Evolutionary conservation across 2,329 filamentous ascomycete genomes (phyloP).

Genomic region (Tolypocladium amazonense): DNA sequence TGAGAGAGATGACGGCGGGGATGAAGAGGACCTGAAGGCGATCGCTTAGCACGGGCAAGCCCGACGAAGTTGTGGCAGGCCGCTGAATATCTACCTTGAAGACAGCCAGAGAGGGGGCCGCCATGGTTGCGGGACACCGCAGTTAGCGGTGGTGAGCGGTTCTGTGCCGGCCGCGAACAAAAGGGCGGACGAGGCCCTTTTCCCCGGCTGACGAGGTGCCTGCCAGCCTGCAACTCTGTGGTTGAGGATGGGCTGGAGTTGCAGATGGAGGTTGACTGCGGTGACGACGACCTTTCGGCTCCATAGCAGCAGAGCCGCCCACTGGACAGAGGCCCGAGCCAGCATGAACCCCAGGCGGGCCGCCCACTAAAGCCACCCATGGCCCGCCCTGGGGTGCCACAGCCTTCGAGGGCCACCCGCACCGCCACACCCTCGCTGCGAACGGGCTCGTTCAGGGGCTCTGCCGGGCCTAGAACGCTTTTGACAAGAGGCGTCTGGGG

Average conservation of each 20-base stretch:
- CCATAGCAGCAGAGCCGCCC: neutral
- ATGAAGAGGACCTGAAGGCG: slow-evolving; percentile 53
- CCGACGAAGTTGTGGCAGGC: neutral
- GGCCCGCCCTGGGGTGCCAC: neutral
- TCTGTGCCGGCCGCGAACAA: neutral
- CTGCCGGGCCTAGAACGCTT: neutral
- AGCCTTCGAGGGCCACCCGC: neutral
- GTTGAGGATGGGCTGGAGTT: neutral
- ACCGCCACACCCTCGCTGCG: neutral
- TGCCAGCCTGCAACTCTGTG: neutral
- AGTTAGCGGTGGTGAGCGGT: neutral
- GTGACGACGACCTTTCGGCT: neutral
- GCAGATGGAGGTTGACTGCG: neutral
- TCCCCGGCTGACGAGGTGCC: neutral
- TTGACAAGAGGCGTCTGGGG: neutral
- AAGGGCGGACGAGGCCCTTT: neutral
- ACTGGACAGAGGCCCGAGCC: neutral
- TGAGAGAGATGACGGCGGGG: slow-evolving; percentile 59
- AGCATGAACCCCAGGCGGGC: neutral
- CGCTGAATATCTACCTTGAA: neutral
- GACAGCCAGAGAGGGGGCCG: neutral
- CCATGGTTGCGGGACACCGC: neutral
- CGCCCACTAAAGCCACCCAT: neutral
- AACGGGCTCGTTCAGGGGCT: neutral
- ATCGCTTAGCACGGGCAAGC: neutral